phyloP scores from a whole-genome alignment of 148 eudicot genomes.

The Amaranthus cruentus region DNA sequence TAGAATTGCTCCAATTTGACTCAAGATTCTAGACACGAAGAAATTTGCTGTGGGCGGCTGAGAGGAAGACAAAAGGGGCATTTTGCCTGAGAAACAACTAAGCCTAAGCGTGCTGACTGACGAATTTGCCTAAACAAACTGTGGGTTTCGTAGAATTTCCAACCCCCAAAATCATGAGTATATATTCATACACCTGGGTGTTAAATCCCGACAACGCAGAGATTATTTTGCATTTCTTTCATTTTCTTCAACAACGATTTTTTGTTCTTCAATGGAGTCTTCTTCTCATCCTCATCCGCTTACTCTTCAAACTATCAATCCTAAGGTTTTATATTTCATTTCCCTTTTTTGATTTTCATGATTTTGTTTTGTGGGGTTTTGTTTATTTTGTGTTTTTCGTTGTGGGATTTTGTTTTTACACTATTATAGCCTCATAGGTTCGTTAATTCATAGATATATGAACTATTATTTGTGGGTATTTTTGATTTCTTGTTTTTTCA shows the following conservation, averaged over 20 bases:
- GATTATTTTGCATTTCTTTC: constrained; percentile 29
- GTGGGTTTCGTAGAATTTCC: constrained; percentile 4
- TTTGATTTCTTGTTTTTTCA: no score
- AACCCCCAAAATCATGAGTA: neutral
- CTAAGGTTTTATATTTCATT: constrained; percentile 39
- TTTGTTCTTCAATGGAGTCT: constrained; percentile 24
- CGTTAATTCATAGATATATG: no score
- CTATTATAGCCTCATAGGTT: neutral
- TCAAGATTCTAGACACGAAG: neutral
- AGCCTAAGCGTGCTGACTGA: neutral
- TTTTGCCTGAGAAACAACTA: neutral
- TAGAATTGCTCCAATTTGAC: constrained; percentile 30
- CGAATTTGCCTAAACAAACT: neutral
- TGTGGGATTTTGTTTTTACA: neutral
- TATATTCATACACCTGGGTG: neutral
- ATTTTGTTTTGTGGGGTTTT: constrained; percentile 16
- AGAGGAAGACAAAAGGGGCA: neutral
- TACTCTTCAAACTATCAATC: constrained; percentile 47
- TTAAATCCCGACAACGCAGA: constrained; percentile 39
- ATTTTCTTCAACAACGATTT: constrained; percentile 8
- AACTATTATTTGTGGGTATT: no score
- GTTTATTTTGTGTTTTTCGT: neutral
- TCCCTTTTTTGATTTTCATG: neutral
- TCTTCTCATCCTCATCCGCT: constrained; percentile 28
- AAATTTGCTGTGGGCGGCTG: constrained; percentile 14